Evolutionary conservation across 306 rosid species (phyloP).

Genomic region (Luffa aegyptiaca): DNA sequence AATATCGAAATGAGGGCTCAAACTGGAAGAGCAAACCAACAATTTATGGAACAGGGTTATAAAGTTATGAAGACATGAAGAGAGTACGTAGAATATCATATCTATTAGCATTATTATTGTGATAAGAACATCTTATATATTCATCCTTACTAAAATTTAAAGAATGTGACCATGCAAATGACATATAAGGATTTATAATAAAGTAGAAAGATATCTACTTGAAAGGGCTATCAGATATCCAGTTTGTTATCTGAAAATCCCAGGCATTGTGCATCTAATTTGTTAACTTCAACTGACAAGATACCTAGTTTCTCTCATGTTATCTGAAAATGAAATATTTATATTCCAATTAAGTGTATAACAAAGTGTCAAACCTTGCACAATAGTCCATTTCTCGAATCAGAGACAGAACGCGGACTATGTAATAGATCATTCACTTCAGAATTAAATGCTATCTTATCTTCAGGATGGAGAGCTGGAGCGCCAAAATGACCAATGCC

Average conservation of each 20-base stretch:
- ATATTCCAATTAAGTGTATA: not conserved
- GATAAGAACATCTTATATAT: not conserved
- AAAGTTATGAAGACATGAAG: not conserved
- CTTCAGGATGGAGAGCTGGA: slow-evolving; percentile 31
- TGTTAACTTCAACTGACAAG: not conserved
- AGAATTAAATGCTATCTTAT: slow-evolving; percentile 33
- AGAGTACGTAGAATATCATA: not conserved
- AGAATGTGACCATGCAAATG: not conserved
- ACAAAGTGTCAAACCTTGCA: slow-evolving; percentile 50
- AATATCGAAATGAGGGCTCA: slow-evolving; percentile 46
- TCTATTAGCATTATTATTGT: not conserved
- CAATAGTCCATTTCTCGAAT: slow-evolving; percentile 38
- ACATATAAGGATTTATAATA: not conserved
- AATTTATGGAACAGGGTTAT: not conserved
- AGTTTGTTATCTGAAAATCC: not conserved
- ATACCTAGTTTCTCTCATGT: not conserved
- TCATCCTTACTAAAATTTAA: not conserved
- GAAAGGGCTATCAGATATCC: not conserved
- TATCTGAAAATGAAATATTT: not conserved
- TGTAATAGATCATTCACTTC: slow-evolving; percentile 51
- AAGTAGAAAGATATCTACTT: not conserved
- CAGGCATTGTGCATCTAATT: not conserved
- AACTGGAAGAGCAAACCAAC: slow-evolving; percentile 21
- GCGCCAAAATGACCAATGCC: slow-evolving; percentile 32
- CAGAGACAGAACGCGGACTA: slow-evolving; percentile 39